Evolutionary conservation across 2,329 filamentous ascomycete species (phyloP).

Genomic region (Colletotrichum destructivum): DNA sequence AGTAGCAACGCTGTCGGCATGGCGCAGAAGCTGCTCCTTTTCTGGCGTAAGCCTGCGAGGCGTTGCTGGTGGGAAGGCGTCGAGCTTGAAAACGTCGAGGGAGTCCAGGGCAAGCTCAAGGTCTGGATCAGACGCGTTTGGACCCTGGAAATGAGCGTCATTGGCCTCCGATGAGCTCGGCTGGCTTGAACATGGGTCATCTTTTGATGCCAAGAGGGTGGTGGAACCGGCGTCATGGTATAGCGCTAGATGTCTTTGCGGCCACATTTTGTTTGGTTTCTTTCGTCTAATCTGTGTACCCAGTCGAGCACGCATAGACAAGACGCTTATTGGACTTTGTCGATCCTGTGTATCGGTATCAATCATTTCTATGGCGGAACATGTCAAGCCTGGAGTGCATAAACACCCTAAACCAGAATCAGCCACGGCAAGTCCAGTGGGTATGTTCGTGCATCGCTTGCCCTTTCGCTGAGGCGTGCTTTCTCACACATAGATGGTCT

Average conservation of each 20-base stretch:
- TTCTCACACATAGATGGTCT: background rate
- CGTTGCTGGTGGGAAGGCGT: constrained; percentile 99
- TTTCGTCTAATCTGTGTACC: constrained; percentile 9
- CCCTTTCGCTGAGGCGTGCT: background rate
- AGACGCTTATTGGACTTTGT: constrained; percentile 8
- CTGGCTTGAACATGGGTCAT: background rate
- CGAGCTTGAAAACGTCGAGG: constrained; percentile 89
- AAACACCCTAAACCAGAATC: background rate
- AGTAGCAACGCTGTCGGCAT: constrained; percentile 90
- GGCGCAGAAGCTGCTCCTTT: constrained; percentile 97
- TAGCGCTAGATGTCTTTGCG: constrained; percentile 24
- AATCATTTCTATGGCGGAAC: constrained; percentile 1
- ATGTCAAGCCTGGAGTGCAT: background rate
- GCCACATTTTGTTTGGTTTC: constrained; percentile 12
- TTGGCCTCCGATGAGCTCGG: constrained; percentile 78
- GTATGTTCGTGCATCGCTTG: background rate
- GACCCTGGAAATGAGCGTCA: constrained; percentile 98
- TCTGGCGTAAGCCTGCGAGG: constrained; percentile 97
- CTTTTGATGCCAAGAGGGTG: background rate
- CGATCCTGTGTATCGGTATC: background rate
- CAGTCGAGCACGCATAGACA: background rate
- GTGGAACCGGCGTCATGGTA: constrained; percentile 8
- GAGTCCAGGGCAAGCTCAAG: constrained; percentile 92
- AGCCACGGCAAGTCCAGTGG: background rate
- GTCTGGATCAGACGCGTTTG: constrained; percentile 98